Percentiles rank a stretch among this genome's conserved stretches.
phyloP scores from a whole-genome alignment of 2,329 filamentous ascomycete species.

The Penicillium sp. region DNA sequence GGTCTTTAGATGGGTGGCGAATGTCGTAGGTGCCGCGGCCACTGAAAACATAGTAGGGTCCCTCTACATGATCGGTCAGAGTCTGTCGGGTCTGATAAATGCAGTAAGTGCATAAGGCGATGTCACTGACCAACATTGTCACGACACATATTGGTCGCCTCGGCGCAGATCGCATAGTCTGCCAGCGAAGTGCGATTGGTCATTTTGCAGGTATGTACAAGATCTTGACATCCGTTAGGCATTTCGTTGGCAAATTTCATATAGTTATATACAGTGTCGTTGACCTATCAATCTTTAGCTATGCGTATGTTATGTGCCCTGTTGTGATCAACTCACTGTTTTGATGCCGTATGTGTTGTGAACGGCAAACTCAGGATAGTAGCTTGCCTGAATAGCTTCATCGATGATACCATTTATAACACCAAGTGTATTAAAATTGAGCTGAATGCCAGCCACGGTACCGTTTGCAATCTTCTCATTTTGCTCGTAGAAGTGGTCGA shows the following conservation, averaged over 20 bases:
- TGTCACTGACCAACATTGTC: conserved; percentile 52
- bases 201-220: conserved; percentile 64
- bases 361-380: conserved; percentile 54
- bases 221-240: conserved; percentile 59
- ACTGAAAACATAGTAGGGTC: conserved; percentile 54
- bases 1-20: conserved; percentile 54
- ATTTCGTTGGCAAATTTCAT: conserved; percentile 59
- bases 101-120: too few species aligned
- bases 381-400: conserved; percentile 49
- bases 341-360: conserved; percentile 58
- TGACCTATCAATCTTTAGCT: conserved; percentile 39
- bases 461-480: conserved; percentile 56
- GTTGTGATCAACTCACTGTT: conserved; percentile 20
- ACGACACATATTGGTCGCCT: conserved; percentile 56
- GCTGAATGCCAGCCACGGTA: conserved; percentile 46
- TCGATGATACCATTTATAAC: conserved; percentile 59
- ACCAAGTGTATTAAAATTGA: conserved; percentile 55
- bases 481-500: conserved; percentile 57
- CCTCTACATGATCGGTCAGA: conserved; percentile 34
- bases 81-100: too few species aligned
- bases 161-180: conserved; percentile 50
- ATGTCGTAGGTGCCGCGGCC: conserved; percentile 62
- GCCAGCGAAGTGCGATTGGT: conserved; percentile 59
- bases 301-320: neutral
- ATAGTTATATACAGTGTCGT: conserved; percentile 59